Conservation (phyloP, 805 yeast species). For the Lachancea mirantina region DNA sequence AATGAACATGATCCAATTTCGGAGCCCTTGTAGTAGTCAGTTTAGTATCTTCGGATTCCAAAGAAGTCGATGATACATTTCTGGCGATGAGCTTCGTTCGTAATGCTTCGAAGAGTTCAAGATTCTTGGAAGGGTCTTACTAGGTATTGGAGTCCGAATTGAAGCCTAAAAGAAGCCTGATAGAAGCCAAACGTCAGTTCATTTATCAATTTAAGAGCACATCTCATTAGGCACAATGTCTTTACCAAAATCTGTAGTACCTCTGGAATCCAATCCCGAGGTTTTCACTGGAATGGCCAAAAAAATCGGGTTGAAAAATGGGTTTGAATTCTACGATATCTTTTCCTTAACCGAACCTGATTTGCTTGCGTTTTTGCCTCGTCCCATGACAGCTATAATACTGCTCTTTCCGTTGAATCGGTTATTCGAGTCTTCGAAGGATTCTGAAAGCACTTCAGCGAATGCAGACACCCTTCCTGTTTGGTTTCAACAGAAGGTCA, state of each 20-base stretch:
- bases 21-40: too few species aligned
- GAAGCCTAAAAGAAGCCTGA: too few species aligned
- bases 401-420: conserved; percentile 74
- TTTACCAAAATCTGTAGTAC: conserved; percentile 49
- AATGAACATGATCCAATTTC: not conserved
- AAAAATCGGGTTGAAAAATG: conserved; percentile 57
- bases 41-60: too few species aligned
- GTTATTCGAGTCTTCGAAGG: conserved; percentile 46
- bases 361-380: conserved; percentile 69
- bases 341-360: conserved; percentile 81
- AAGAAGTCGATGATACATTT: too few species aligned
- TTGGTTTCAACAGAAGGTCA: conserved; percentile 85
- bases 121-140: too few species aligned
- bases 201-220: too few species aligned
- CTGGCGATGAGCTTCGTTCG: too few species aligned
- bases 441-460: conserved; percentile 18
- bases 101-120: too few species aligned
- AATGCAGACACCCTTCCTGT: conserved; percentile 21
- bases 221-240: too few species aligned
- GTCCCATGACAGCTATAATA: conserved; percentile 72
- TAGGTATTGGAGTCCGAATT: too few species aligned
- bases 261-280: conserved; percentile 85
- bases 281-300: conserved; percentile 66
- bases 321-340: conserved; percentile 66
- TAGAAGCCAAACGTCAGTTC: too few species aligned